phyloP scores from a whole-genome alignment of 192 early-diverging fungal genomes.

The Entrophospora sp. region DNA sequence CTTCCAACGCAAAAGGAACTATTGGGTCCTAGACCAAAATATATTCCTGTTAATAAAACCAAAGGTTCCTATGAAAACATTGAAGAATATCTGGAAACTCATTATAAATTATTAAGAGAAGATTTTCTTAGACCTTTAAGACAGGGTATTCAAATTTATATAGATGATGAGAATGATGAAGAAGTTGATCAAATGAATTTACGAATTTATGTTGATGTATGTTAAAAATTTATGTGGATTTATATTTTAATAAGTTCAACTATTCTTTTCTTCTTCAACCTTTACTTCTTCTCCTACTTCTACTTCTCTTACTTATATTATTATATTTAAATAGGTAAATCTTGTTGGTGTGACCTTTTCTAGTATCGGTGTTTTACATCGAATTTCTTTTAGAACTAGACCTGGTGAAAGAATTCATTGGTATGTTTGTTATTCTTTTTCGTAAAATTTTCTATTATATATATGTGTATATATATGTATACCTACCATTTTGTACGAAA shows the following conservation, averaged over 20 bases:
- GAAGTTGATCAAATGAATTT: background rate
- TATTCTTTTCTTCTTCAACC: background rate
- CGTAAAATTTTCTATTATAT: background rate
- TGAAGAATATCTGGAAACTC: constrained; percentile 43
- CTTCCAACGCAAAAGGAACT: constrained; percentile 6
- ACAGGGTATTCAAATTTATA: constrained; percentile 30
- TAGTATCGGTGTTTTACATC: constrained; percentile 29
- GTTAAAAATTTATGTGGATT: background rate
- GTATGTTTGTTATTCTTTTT: background rate
- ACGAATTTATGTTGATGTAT: constrained; percentile 26
- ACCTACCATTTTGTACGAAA: background rate
- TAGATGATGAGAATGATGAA: constrained; percentile 1
- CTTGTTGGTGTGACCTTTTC: constrained; percentile 37
- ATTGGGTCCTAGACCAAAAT: background rate
- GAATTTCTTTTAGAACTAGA: constrained; percentile 36
- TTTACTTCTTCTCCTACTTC: too few relatives aligned
- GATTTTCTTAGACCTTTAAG: constrained; percentile 44
- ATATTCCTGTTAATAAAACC: constrained; percentile 38
- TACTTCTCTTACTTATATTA: too few relatives aligned
- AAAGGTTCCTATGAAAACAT: constrained; percentile 33
- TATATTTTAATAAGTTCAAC: background rate
- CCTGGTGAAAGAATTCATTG: constrained; percentile 38
- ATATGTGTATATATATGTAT: background rate
- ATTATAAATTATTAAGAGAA: constrained; percentile 42
- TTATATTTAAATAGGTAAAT: too few relatives aligned